These are phyloP conservation scores for Didymosphaeria variabile DNA, from an alignment of 2,329 filamentous ascomycete genomes.

Conservation along the genomic window DNA sequence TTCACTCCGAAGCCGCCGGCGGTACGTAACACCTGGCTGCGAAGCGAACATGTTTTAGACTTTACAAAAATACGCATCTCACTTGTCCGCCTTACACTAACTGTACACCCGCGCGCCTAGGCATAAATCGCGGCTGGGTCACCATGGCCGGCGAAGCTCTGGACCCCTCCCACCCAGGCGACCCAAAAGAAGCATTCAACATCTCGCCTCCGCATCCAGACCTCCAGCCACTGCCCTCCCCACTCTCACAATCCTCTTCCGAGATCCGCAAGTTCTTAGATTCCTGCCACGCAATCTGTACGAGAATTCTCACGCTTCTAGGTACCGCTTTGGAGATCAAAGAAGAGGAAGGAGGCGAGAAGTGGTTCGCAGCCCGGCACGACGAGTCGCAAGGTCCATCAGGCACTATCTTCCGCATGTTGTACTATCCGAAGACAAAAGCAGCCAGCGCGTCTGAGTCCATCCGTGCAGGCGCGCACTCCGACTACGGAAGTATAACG, in stretches of 20 bases:
- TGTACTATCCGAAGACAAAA: slow-evolving; percentile 60
- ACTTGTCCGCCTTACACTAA: too few species aligned
- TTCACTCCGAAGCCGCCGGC: slow-evolving; percentile 66
- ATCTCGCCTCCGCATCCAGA: slow-evolving; percentile 76
- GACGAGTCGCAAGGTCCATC: slow-evolving; percentile 60
- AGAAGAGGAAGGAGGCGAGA: slow-evolving; percentile 25
- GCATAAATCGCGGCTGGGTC: slow-evolving; percentile 86
- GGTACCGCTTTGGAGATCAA: slow-evolving; percentile 75
- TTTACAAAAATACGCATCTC: too few species aligned
- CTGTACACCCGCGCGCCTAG: too few species aligned
- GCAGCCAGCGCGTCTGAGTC: slow-evolving; percentile 52
- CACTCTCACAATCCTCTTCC: slow-evolving; percentile 67
- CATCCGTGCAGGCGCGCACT: slow-evolving; percentile 89
- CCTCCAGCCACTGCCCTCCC: slow-evolving; percentile 77
- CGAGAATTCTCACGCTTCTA: slow-evolving; percentile 77
- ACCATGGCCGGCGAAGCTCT: slow-evolving; percentile 88
- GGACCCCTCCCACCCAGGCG: slow-evolving; percentile 75
- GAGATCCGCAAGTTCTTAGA: slow-evolving; percentile 73
- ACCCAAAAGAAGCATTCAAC: slow-evolving; percentile 93
- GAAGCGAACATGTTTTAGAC: too few species aligned
- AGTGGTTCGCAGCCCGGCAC: slow-evolving; percentile 71
- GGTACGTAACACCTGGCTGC: slow-evolving; percentile 10
- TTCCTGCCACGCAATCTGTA: slow-evolving; percentile 77
- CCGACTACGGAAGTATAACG: slow-evolving; percentile 78
- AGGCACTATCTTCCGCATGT: slow-evolving; percentile 61